Percentiles rank a stretch among this genome's conserved stretches.
phyloP scores from a whole-genome alignment of 148 eudicot genomes.

The Tetragonia tetragonoides region DNA sequence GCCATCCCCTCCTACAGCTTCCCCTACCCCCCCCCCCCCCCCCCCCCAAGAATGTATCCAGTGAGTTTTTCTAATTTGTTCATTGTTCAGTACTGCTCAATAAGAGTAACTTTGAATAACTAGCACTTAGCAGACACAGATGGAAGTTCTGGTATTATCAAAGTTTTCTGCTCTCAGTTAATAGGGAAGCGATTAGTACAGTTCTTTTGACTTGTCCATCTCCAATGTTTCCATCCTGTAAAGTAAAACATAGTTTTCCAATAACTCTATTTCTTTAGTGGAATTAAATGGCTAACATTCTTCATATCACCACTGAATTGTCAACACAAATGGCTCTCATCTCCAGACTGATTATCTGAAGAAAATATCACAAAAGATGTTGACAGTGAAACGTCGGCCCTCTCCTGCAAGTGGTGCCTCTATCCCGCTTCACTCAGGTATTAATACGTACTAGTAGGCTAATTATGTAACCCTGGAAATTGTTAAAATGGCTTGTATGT shows the following conservation, averaged over 20 bases:
- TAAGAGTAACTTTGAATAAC: neutral
- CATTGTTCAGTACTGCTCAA: neutral
- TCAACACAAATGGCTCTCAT: neutral
- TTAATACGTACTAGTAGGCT: neutral
- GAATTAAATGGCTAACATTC: neutral
- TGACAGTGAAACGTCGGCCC: neutral
- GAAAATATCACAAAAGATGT: constrained; percentile 8
- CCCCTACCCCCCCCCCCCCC: no score
- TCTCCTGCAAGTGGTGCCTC: constrained; percentile 13
- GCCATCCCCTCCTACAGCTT: no score
- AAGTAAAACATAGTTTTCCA: neutral
- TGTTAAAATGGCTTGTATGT: no score
- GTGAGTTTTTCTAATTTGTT: neutral
- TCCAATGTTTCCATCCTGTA: neutral
- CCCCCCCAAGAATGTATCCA: no score
- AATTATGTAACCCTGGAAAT: neutral
- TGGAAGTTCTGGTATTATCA: no score
- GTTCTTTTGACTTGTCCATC: neutral
- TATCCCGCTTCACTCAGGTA: constrained; percentile 21
- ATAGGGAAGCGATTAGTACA: neutral
- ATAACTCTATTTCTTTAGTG: neutral
- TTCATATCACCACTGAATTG: neutral
- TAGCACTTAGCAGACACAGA: no score
- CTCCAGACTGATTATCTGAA: constrained; percentile 15
- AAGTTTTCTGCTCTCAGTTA: no score